A percentile compares a stretch with the other conserved stretches of the same genome.
Evolutionary conservation across 352 stramenopile genomes (phyloP).

Genomic region (Pythium grandisporangium): DNA sequence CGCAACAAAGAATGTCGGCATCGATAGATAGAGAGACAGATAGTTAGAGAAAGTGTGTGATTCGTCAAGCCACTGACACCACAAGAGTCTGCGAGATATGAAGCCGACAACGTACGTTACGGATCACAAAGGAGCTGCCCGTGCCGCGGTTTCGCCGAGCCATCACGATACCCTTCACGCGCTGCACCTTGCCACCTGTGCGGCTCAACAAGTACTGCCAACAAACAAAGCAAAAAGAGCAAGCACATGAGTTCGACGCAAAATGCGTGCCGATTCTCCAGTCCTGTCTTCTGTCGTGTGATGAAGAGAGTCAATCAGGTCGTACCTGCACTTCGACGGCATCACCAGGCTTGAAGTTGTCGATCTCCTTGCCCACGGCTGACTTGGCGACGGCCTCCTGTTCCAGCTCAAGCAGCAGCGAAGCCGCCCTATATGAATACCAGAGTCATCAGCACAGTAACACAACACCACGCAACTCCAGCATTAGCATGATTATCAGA

Average conservation of each 20-base stretch:
- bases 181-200: conserved; percentile 57
- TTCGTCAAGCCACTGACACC: background rate
- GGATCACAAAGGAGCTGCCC: conserved; percentile 78
- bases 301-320: background rate
- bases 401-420: conserved; percentile 63
- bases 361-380: conserved; percentile 51
- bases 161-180: conserved; percentile 76
- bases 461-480: no score
- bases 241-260: no score
- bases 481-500: no score
- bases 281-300: no score
- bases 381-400: conserved; percentile 56
- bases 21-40: background rate
- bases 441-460: no score
- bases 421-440: conserved; percentile 22
- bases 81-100: no score
- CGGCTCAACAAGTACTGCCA: conserved; percentile 64
- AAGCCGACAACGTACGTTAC: conserved; percentile 61
- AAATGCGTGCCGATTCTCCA: no score
- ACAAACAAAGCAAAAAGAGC: no score
- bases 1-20: no score
- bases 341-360: conserved; percentile 66
- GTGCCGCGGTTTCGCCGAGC: conserved; percentile 73
- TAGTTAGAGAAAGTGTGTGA: background rate
- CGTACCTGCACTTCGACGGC: conserved; percentile 55